These are phyloP conservation scores for Fusarium sp. DNA, from an alignment of 2,329 filamentous ascomycete genomes.

Conservation along the genomic window DNA sequence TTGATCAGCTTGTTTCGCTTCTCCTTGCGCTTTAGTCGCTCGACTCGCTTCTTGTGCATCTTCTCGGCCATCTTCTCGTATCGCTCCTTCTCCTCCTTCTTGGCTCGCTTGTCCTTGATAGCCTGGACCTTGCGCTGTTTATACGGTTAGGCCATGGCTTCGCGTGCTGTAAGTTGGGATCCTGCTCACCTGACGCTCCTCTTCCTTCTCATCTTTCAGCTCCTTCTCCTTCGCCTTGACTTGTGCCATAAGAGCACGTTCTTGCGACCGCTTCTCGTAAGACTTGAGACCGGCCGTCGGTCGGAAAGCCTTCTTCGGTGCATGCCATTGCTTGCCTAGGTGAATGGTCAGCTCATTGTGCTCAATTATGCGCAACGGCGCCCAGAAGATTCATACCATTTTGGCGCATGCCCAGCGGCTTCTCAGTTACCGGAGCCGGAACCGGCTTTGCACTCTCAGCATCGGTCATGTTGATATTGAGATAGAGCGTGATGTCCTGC, in stretches of 20 bases:
- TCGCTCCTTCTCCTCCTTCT: slow-evolving; percentile 91
- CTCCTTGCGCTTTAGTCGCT: slow-evolving; percentile 92
- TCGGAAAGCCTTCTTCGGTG: slow-evolving; percentile 84
- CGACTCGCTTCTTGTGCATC: slow-evolving; percentile 96
- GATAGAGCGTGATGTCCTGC: neutral
- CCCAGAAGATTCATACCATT: slow-evolving; percentile 69
- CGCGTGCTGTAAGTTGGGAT: neutral
- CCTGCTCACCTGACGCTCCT: slow-evolving; percentile 77
- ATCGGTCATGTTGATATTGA: slow-evolving; percentile 57
- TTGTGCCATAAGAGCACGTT: slow-evolving; percentile 75
- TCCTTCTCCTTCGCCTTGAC: slow-evolving; percentile 94
- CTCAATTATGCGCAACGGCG: neutral
- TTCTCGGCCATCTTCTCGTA: slow-evolving; percentile 96
- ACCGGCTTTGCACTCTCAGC: slow-evolving; percentile 48
- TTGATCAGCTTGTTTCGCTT: slow-evolving; percentile 91
- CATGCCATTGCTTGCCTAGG: slow-evolving; percentile 94
- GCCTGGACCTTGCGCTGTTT: slow-evolving; percentile 77
- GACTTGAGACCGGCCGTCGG: slow-evolving; percentile 80
- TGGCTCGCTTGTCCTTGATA: slow-evolving; percentile 85
- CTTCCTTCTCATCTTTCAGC: slow-evolving; percentile 94
- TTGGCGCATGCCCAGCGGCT: slow-evolving; percentile 76
- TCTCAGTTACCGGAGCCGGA: slow-evolving; percentile 51
- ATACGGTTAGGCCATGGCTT: slow-evolving; percentile 20
- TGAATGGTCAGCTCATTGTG: slow-evolving; percentile 21
- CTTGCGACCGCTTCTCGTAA: slow-evolving; percentile 79